phyloP scores from a whole-genome alignment of 1,284 basidiomycete genomes.

The Erythrobasidium hasegawianum region DNA sequence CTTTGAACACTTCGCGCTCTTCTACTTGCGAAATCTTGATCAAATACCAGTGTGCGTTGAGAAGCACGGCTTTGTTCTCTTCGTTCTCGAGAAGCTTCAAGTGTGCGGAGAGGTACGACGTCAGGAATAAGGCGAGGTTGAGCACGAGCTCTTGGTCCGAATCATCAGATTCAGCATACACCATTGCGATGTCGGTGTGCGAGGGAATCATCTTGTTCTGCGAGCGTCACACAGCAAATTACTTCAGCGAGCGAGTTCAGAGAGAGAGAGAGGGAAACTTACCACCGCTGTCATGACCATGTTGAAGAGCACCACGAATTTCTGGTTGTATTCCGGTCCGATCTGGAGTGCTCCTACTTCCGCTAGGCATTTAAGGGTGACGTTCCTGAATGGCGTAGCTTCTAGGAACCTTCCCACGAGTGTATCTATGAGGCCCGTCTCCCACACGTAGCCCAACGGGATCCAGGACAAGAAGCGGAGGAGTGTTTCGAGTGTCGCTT shows the following conservation, averaged over 20 bases:
- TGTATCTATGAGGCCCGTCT: conserved; percentile 95
- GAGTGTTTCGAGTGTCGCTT: conserved; percentile 90
- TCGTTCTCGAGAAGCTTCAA: conserved; percentile 89
- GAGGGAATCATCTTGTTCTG: conserved; percentile 93
- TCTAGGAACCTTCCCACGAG: conserved; percentile 88
- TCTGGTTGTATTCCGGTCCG: conserved; percentile 96
- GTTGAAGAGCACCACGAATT: conserved; percentile 95
- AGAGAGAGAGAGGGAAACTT: background rate
- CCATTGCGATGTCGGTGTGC: conserved; percentile 85
- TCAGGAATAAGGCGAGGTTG: conserved; percentile 93
- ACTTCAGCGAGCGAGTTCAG: background rate
- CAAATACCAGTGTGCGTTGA: conserved; percentile 97
- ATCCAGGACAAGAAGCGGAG: conserved; percentile 94
- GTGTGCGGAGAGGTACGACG: conserved; percentile 87
- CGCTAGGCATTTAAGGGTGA: conserved; percentile 95
- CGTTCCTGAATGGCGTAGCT: conserved; percentile 93
- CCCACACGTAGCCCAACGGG: conserved; percentile 97
- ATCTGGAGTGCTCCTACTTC: conserved; percentile 90
- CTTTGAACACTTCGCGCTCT: conserved; percentile 98
- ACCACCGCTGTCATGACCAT: conserved; percentile 91
- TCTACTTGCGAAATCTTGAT: conserved; percentile 98
- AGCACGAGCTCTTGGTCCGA: conserved; percentile 95
- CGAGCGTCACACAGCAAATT: background rate
- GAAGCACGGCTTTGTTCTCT: conserved; percentile 82
- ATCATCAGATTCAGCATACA: conserved; percentile 85